Base-by-base conservation (phyloP, 2,329 filamentous ascomycete species). In the Huntiella savannae region DNA sequence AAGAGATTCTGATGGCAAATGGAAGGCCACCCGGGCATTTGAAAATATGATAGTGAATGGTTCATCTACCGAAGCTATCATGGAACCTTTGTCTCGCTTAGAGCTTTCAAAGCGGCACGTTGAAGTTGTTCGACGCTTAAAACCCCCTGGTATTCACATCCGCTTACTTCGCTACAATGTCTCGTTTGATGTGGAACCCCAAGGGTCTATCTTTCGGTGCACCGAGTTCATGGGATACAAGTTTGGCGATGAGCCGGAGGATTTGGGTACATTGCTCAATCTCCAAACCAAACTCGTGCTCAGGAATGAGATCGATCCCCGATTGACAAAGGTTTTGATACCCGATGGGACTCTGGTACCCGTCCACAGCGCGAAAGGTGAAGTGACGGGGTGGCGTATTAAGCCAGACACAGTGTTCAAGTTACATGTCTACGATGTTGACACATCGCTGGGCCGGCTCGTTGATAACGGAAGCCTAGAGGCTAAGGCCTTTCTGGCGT, bases 401-500 rank as follows among this genome's bases (percentile, higher is more conserved):
- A 1, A 7, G 5, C 22, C 22, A 28, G 6, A 28, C 3, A 28
- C 5, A 3, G 22, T 8, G 22, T 28, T 28, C 8, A 28, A 28
- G 8, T 8, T 58, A 4, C 65, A 73, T 40, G 52, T 58, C 0
- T 79, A 71, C 51, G 52, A 55, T 0, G 54, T 80, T 0, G 69
- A 79, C 49, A 40, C 51, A 0, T 55, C 56, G 1, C 62, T 80
- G 0, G 65, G 71, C 0, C 59, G 66, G 2, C 53, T 81, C 0
- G 50, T 62, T 0, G 69, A 71, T n/a, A 70, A 66, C 50, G 68
- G 66, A 0, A 68, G 59, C 10, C 40, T 75, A 0, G 61, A 66
- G 8, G 71, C 69, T 54, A 71, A 68, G 43, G 57, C 80, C 0
- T 62, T 66, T 15, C 57, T 73, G 0, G 59, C 59, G 6, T 68